Base-by-base conservation (phyloP, 2,329 filamentous ascomycete species). In the Onygenales sp. region DNA sequence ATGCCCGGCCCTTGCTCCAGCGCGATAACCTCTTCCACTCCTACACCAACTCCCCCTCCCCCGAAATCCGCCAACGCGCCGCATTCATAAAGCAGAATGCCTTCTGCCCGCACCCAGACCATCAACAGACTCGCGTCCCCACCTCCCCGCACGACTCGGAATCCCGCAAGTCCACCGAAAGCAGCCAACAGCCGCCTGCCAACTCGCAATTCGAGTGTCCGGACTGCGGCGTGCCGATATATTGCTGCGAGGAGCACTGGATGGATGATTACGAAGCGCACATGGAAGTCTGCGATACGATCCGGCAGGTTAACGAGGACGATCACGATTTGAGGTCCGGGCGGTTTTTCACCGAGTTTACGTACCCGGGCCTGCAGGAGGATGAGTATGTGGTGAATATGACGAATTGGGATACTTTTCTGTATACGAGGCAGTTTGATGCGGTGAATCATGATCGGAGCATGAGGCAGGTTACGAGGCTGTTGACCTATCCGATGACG, bases 401-500 rank as follows among this genome's bases (percentile, higher is more conserved):
- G 87, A 95, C 87, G 43, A 98, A 94, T 69, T 98, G 93, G 93
- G 93, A 98, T 70, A 97, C 93, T 0, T 89, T 94, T 62, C 76
- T 98, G 65, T 98, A 95, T 68, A 94, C 90, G 2, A 80, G 93
- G 64, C 86, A 95, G 63, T 97, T 93, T 64, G 81, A 86, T 60
- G 94, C 94, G 5, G 84, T 98, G 66, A 90, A 98, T 68, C 84
- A 90, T 57, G 91, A 95, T 67, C 82, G 92, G 55, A 86, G 84
- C 64, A 87, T 98, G 84, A 81, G 93, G 56, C 94, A 98, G 71
- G 91, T 90, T 31, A 98, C 93, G 1, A 83, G 90, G 59, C 78
- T 98, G 60, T 75, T 98, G 61, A 98, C 94, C 14, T 98, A 98
- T 69, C 93, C 93, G 1, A 75, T 93, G 55, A 97, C 93, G 0